phyloP scores from a whole-genome alignment of 441 rosid species.

The Adansonia gregorii region DNA sequence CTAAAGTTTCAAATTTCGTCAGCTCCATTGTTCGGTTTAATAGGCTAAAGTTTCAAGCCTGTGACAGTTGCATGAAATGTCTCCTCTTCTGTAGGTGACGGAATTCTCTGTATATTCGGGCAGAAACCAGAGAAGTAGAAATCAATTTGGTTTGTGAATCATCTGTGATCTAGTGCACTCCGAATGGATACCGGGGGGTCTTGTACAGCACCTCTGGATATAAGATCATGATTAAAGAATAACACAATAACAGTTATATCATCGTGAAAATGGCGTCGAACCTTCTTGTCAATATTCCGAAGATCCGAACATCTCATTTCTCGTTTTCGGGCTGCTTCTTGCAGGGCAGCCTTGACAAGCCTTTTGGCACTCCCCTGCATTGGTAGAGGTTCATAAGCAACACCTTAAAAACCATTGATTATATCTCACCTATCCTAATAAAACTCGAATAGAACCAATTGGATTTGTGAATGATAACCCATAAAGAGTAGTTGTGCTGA shows the following conservation, averaged over 20 bases:
- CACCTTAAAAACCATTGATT: background rate
- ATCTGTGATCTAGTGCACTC: constrained; percentile 60
- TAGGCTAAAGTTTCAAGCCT: too few relatives aligned
- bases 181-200: constrained; percentile 60
- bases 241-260: constrained; percentile 84
- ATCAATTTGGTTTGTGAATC: background rate
- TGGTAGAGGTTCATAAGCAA: background rate
- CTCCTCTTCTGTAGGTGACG: too few relatives aligned
- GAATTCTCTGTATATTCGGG: background rate
- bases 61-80: too few relatives aligned
- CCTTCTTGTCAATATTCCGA: constrained; percentile 76
- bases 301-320: constrained; percentile 88
- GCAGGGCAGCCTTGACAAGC: constrained; percentile 81
- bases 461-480: background rate
- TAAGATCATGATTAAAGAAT: constrained; percentile 77
- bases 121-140: constrained; percentile 24
- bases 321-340: constrained; percentile 86
- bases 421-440: background rate
- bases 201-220: constrained; percentile 52
- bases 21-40: too few relatives aligned
- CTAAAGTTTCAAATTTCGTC: too few relatives aligned
- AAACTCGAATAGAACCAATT: background rate
- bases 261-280: constrained; percentile 90
- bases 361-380: constrained; percentile 84
- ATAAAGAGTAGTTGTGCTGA: background rate